phyloP scores from a whole-genome alignment of 1,284 basidiomycete species.

The Trichosporon sp. region DNA sequence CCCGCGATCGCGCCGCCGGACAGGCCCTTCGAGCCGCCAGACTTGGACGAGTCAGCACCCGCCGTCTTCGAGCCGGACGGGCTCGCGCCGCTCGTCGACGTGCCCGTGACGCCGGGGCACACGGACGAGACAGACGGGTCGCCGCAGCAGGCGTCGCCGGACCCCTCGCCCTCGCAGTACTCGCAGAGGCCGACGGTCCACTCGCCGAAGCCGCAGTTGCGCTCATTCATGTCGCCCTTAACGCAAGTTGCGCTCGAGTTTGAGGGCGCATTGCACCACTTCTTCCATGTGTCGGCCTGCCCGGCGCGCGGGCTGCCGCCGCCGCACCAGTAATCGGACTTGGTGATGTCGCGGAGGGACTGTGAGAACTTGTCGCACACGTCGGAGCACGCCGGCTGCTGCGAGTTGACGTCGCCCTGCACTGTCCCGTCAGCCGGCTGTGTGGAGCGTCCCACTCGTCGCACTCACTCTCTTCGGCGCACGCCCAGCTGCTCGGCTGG shows the following conservation, averaged over 20 bases:
- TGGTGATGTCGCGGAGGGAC: conserved; percentile 27
- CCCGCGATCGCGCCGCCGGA: conserved; percentile 42
- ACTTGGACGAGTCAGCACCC: conserved; percentile 12
- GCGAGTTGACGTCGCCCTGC: background rate
- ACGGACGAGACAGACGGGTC: conserved; percentile 16
- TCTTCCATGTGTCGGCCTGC: conserved; percentile 42
- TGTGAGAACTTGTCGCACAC: conserved; percentile 42
- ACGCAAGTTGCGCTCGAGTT: conserved; percentile 48
- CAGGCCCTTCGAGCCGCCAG: conserved; percentile 19
- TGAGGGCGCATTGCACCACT: conserved; percentile 50
- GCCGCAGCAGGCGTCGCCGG: conserved; percentile 40
- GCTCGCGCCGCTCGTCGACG: conserved; percentile 9
- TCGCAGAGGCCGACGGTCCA: conserved; percentile 45
- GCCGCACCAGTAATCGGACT: conserved; percentile 20
- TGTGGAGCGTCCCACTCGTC: background rate
- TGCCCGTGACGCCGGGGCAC: conserved; percentile 31
- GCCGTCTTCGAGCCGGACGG: conserved; percentile 20
- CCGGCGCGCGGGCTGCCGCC: conserved; percentile 34
- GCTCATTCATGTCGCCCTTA: conserved; percentile 47
- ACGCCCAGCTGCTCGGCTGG: conserved; percentile 27
- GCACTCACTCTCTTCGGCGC: conserved; percentile 37
- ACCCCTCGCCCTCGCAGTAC: conserved; percentile 37
- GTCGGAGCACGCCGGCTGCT: conserved; percentile 31
- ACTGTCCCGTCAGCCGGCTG: background rate
- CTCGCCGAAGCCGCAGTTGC: conserved; percentile 51